Percentiles rank a stretch among this genome's conserved stretches.
These are phyloP conservation scores for Leptographium flavum DNA, from an alignment of 2,329 filamentous ascomycete genomes.

Conservation along the genomic window DNA sequence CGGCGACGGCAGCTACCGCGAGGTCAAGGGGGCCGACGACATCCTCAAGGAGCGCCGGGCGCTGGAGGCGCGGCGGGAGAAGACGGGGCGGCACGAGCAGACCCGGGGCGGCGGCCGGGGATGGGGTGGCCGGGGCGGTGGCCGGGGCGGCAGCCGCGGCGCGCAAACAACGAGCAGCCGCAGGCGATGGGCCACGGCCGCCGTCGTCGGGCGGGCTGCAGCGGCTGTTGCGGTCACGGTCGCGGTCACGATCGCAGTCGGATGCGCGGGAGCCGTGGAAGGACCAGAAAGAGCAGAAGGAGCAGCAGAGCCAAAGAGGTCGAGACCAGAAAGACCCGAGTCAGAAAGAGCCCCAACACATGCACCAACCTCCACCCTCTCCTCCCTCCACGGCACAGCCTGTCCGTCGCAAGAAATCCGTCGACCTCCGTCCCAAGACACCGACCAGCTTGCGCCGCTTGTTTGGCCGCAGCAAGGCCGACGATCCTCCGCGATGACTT, in stretches of 20 bases:
- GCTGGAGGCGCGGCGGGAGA: conserved; percentile 63
- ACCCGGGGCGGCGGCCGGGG: too few species aligned
- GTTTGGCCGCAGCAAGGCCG: conserved; percentile 8
- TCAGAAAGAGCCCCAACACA: too few species aligned
- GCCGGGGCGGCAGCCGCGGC: conserved; percentile 2
- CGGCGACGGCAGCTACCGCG: conserved; percentile 56
- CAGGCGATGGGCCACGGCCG: not conserved
- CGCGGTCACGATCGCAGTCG: not conserved
- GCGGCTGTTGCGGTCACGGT: conserved; percentile 1
- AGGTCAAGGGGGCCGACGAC: conserved; percentile 71
- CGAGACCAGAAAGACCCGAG: too few species aligned
- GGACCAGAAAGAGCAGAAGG: not conserved
- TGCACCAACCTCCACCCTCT: too few species aligned
- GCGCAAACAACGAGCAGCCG: too few species aligned
- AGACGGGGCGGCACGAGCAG: conserved; percentile 72
- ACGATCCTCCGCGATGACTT: not conserved
- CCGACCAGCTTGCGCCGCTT: conserved; percentile 9
- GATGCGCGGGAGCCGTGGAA: not conserved
- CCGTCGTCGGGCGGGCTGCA: not conserved
- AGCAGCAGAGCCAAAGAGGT: not conserved
- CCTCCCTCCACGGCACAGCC: too few species aligned
- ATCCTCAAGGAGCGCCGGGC: conserved; percentile 70
- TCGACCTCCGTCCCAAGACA: not conserved
- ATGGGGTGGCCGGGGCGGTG: not conserved
- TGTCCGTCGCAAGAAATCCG: conserved; percentile 9